Conservation (phyloP, 352 stramenopile genomes). For the Elongisporangium prolatum region DNA sequence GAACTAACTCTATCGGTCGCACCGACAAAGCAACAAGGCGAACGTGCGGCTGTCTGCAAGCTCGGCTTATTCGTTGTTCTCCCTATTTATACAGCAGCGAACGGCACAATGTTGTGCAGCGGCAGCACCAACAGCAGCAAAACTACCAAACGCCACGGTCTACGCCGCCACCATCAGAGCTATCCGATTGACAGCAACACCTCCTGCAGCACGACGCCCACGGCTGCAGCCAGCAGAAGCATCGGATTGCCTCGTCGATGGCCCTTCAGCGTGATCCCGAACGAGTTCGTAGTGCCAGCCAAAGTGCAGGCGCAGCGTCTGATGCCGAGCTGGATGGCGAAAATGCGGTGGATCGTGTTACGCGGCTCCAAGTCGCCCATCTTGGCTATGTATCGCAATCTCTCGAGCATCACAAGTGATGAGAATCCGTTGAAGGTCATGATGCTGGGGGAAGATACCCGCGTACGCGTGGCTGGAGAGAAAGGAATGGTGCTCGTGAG, state of each 20-base stretch:
- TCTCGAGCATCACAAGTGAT: slow-evolving; percentile 20
- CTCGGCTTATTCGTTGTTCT: no score
- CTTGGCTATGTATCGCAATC: slow-evolving; percentile 44
- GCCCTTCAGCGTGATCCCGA: slow-evolving; percentile 31
- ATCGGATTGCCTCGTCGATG: background rate
- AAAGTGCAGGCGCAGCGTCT: slow-evolving; percentile 44
- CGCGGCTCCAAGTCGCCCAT: slow-evolving; percentile 58
- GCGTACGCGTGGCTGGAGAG: slow-evolving; percentile 31
- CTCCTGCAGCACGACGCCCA: no score
- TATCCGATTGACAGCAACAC: no score
- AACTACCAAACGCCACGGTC: no score
- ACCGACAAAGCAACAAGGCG: no score
- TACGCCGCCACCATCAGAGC: no score
- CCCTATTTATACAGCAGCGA: no score
- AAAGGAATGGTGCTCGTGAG: slow-evolving; percentile 45
- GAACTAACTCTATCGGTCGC: no score
- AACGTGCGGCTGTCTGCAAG: no score
- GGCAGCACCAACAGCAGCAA: no score
- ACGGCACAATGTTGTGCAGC: no score
- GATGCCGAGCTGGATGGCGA: slow-evolving; percentile 49
- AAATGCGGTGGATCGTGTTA: slow-evolving; percentile 49
- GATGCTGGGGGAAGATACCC: slow-evolving; percentile 45
- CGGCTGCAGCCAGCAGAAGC: no score
- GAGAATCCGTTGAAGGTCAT: slow-evolving; percentile 44
- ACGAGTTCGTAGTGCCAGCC: slow-evolving; percentile 41